phyloP scores from a whole-genome alignment of 129 eudicot species.

The Chrysanthemum lavandulifolium region DNA sequence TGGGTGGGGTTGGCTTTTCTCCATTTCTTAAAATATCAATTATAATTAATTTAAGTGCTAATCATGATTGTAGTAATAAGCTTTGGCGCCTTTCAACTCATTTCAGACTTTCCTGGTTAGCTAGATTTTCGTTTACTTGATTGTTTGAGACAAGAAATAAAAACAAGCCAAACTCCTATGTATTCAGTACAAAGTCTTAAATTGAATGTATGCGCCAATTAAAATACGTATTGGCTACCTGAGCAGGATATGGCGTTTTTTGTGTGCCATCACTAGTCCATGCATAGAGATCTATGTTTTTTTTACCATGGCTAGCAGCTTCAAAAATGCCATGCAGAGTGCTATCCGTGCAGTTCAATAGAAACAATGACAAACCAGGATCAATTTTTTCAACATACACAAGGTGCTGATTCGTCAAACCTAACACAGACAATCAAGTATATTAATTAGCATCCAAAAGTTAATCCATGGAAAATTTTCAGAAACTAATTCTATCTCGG shows the following conservation, averaged over 20 bases:
- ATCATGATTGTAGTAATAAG: no score
- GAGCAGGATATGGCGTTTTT: conserved; percentile 72
- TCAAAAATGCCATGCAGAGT: conserved; percentile 73
- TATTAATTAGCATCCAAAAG: conserved; percentile 17
- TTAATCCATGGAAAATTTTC: neutral
- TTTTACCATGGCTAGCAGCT: conserved; percentile 82
- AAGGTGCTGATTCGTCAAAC: conserved; percentile 67
- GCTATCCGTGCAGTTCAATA: conserved; percentile 66
- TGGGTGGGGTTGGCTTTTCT: no score
- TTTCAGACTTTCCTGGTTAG: no score
- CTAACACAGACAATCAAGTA: conserved; percentile 39
- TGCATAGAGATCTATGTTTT: conserved; percentile 66
- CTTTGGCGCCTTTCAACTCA: no score
- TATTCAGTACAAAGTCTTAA: conserved; percentile 5
- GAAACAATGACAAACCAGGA: conserved; percentile 79
- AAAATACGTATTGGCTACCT: conserved; percentile 44
- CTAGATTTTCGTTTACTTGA: no score
- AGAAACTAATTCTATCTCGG: no score
- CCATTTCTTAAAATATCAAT: no score
- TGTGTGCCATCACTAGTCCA: conserved; percentile 71
- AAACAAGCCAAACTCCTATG: neutral
- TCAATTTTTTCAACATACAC: conserved; percentile 63
- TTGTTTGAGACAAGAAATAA: neutral
- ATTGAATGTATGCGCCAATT: neutral
- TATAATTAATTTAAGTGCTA: no score